phyloP scores from a whole-genome alignment of 2,329 filamentous ascomycete genomes.

The Albophoma yamanashiensis region DNA sequence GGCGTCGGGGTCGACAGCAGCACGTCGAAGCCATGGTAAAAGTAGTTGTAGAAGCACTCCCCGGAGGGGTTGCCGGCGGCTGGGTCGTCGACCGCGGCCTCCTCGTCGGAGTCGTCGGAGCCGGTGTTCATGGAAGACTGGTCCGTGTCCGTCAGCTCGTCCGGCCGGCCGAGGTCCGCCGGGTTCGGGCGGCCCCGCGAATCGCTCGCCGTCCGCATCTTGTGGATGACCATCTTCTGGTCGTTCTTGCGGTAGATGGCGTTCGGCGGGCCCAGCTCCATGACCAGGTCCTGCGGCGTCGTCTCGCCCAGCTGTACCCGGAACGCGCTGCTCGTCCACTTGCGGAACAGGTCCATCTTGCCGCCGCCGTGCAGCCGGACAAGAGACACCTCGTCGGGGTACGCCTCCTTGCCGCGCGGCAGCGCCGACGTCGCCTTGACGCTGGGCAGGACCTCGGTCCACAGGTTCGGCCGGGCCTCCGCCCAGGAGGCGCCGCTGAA shows the following conservation, averaged over 20 bases:
- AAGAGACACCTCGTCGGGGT: constrained; percentile 82
- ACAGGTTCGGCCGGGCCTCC: constrained; percentile 66
- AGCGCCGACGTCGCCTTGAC: constrained; percentile 61
- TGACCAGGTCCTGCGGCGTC: constrained; percentile 81
- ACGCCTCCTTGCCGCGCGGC: constrained; percentile 62
- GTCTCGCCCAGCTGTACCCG: constrained; percentile 75
- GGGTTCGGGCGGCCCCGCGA: constrained; percentile 34
- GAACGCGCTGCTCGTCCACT: constrained; percentile 54
- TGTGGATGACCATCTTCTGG: constrained; percentile 78
- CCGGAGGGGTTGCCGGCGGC: constrained; percentile 43
- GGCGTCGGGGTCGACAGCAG: constrained; percentile 69
- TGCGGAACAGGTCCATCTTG: constrained; percentile 64
- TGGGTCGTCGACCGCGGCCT: constrained; percentile 47
- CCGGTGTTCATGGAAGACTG: constrained; percentile 63
- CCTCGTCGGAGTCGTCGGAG: constrained; percentile 55
- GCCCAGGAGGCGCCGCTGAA: constrained; percentile 89
- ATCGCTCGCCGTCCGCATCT: constrained; percentile 44
- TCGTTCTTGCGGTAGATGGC: constrained; percentile 90
- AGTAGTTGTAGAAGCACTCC: constrained; percentile 96
- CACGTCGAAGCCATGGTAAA: constrained; percentile 88
- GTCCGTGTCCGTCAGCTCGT: constrained; percentile 60
- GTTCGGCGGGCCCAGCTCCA: constrained; percentile 85
- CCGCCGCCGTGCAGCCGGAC: constrained; percentile 71
- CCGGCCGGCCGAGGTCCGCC: constrained; percentile 32
- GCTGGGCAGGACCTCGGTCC: constrained; percentile 62